Evolutionary conservation across 2,329 filamentous ascomycete species (phyloP), one percentile per base, ranked within the genome.

Genomic region (Aspergillus flavus): DNA sequence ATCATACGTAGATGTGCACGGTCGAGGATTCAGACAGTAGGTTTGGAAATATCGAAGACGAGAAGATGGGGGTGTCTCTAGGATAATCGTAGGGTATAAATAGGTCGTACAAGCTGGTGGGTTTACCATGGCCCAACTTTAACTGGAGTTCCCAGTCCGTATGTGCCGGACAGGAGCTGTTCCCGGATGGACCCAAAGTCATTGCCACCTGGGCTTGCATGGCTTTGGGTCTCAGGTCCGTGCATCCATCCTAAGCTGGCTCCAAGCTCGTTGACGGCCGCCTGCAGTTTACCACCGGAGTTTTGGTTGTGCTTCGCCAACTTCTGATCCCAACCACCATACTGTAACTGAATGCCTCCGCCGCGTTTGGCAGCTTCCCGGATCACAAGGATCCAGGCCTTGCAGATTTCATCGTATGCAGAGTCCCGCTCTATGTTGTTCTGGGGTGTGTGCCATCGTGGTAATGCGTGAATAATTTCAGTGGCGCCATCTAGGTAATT

Each of bases 351-450:
- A 72, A 98, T 95, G 39, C 95, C 95, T 32, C 93, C 94, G 12
- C 93, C 94, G 69, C 91, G 87, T 82, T 98, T 98, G 26, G 91
- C 89, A 2, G 93, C 93, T 78, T 99, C 95, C 65, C 89, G 90
- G 69, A 99, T 91, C 57, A 97, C 94, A 69, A 96, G 79, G 19
- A 92, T 89, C 95, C 95, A 99, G 1, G 95, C 95, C 73, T 91
- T 93, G 30, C 92, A 90, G 67, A 99, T 94, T 75, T 98, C 95
- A 72, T 99, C 94, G 75, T 99, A 99, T 7, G 94, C 94, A 67
- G 93, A 93, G 69, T 97, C 91, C 79, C 97, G 97, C 82, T 96
- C 92, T 71, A 97, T 87, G 68, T 94, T 94, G 80, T 97, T 91
- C 66, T 92, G 88, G 64, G 91, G 91, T 52, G 89, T 92, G 69